Evolutionary conservation across 164 flowering plant species (phyloP).

Genomic region (Liriodendron chinense): DNA sequence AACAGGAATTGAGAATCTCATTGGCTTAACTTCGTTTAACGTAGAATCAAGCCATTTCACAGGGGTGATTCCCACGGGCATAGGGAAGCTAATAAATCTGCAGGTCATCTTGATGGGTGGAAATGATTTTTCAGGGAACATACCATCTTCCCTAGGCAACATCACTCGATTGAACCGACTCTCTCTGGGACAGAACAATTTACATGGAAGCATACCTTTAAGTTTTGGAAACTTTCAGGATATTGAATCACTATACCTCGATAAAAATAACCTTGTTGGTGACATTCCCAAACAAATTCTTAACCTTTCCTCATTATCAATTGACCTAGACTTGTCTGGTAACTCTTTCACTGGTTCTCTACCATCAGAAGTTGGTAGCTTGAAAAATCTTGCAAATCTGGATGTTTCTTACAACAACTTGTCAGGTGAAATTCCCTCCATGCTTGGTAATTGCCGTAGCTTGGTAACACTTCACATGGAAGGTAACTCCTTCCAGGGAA

Average conservation of each 20-base stretch:
- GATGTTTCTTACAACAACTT: constrained; percentile 2
- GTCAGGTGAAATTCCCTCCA: constrained; percentile 11
- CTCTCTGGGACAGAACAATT: background rate
- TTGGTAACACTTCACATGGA: background rate
- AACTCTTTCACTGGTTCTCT: constrained; percentile 33
- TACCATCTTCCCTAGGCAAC: constrained; percentile 32
- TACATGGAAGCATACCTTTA: constrained; percentile 34
- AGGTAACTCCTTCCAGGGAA: constrained; percentile 13
- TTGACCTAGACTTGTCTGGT: constrained; percentile 16
- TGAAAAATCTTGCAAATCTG: constrained; percentile 16
- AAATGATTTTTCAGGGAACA: constrained; percentile 21
- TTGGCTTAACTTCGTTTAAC: background rate
- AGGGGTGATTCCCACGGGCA: constrained; percentile 22
- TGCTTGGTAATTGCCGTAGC: constrained; percentile 6
- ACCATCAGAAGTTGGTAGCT: constrained; percentile 28
- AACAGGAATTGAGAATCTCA: background rate
- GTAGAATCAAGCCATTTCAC: constrained; percentile 11
- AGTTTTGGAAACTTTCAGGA: constrained; percentile 14
- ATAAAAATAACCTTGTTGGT: constrained; percentile 24
- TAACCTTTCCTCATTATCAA: constrained; percentile 3
- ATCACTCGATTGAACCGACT: constrained; percentile 2
- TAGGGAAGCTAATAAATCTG: constrained; percentile 26
- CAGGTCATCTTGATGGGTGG: background rate
- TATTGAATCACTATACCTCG: constrained; percentile 7
- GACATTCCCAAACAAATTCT: constrained; percentile 19